Evolutionary conservation across 805 yeast species (phyloP).

Genomic region (Starmerella scarabaei): DNA sequence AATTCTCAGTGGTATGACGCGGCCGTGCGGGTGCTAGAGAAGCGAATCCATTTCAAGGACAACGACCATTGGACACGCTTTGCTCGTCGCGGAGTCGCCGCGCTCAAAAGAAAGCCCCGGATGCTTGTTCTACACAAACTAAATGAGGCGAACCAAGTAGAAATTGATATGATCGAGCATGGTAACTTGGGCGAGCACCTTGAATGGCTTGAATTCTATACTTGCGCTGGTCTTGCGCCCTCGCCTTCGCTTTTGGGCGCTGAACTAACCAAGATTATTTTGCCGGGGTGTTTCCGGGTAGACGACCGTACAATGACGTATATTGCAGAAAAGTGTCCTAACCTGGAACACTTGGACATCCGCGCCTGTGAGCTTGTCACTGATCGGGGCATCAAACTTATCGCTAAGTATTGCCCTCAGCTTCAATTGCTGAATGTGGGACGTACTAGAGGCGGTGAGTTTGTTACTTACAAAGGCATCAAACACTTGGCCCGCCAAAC

Average conservation of each 20-base stretch:
- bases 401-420: slow-evolving; percentile 47
- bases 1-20: slow-evolving; percentile 51
- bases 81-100: slow-evolving; percentile 20
- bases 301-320: slow-evolving; percentile 45
- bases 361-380: slow-evolving; percentile 72
- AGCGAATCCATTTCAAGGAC: slow-evolving; percentile 42
- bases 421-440: slow-evolving; percentile 63
- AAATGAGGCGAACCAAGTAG: slow-evolving; percentile 39
- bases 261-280: slow-evolving; percentile 34
- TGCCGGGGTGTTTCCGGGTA: slow-evolving; percentile 59
- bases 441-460: slow-evolving; percentile 53
- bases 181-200: slow-evolving; percentile 36
- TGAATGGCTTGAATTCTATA: slow-evolving; percentile 64
- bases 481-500: slow-evolving; percentile 46
- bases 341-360: slow-evolving; percentile 53
- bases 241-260: slow-evolving; percentile 35
- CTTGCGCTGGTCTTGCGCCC: slow-evolving; percentile 65
- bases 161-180: slow-evolving; percentile 37
- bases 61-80: slow-evolving; percentile 37
- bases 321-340: slow-evolving; percentile 45
- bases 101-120: slow-evolving; percentile 22
- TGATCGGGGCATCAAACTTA: slow-evolving; percentile 59
- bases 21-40: slow-evolving; percentile 42
- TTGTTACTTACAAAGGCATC: slow-evolving; percentile 59
- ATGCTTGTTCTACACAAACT: slow-evolving; percentile 57